Evolutionary conservation across 1,139 yeast species (phyloP).

Genomic region (Debaryomycetaceae sp.): DNA sequence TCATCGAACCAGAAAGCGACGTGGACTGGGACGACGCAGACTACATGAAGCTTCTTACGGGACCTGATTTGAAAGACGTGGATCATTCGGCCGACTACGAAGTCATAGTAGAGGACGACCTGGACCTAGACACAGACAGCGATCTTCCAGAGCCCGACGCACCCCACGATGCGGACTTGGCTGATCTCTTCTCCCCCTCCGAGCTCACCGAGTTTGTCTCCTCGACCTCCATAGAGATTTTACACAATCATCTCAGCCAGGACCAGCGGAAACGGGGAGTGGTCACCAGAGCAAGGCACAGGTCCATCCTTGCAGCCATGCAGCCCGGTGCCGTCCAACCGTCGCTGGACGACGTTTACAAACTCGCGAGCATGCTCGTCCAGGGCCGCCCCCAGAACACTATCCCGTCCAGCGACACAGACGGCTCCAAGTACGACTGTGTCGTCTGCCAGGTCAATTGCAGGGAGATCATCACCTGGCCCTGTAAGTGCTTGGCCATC

Average conservation of each 20-base stretch:
- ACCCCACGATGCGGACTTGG: conserved; percentile 11
- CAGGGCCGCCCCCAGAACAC: conserved; percentile 7
- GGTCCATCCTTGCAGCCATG: conserved; percentile 9
- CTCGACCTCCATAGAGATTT: conserved; percentile 17
- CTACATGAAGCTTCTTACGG: neutral
- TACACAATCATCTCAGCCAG: conserved; percentile 33
- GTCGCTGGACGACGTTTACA: conserved; percentile 20
- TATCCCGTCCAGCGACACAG: neutral
- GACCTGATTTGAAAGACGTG: conserved; percentile 33
- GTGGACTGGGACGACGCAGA: neutral
- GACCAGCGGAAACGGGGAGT: conserved; percentile 13
- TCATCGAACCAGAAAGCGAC: neutral
- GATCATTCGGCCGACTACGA: conserved; percentile 44
- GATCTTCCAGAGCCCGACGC: conserved; percentile 13
- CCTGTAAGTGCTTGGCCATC: conserved; percentile 84
- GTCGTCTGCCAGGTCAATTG: conserved; percentile 78
- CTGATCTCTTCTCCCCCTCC: neutral
- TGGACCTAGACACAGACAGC: conserved; percentile 21
- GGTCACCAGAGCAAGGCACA: conserved; percentile 44
- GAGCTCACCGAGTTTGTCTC: conserved; percentile 27
- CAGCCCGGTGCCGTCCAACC: neutral
- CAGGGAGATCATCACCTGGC: conserved; percentile 85
- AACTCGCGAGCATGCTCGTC: conserved; percentile 19
- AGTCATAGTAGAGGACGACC: conserved; percentile 12
- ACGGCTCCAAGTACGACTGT: conserved; percentile 43